Base-by-base conservation (phyloP, 345 rosid genomes). In the Chamaenerion angustifolium region DNA sequence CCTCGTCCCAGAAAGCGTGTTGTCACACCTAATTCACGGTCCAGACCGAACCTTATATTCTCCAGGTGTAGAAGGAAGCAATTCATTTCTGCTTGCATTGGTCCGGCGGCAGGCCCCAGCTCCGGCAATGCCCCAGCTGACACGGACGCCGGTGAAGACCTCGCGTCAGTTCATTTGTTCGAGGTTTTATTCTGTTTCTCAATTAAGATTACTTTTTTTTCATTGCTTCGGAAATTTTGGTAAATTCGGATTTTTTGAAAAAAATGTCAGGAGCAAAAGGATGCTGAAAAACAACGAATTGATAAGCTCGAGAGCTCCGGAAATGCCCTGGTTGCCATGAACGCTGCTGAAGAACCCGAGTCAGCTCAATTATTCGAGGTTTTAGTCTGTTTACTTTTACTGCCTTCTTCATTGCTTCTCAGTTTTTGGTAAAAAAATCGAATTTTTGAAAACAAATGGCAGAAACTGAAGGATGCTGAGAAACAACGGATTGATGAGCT, bases 401-500 rank as follows among this genome's bases (percentile, higher is more conserved):
- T 7, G 8, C 8, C 10, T 31, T 31, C 37, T 31, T 47, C 25
- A n/a, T 47, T 17, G 11, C 12, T 46, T 46, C 23, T 46, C 37
- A 31, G n/a, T 14, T 19, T 12, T 57, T 10, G 10, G 37, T 31
- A 31, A 31, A 31, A 31, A 31, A 31, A 31, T 31, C 8, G 1
- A 31, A 31, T 16, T 16, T 45, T 53, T 35, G 42, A 17, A 19
- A 14, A 46, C 18, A 47, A 42, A 15, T 50, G 54, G 43, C 73
- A 89, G 94, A 77, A 72, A 59, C 60, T 81, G 68, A 79, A 71
- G 49, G 81, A 86, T 46, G 76, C 72, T 4, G 94, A 90, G 64
- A 69, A 77, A 63, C 63, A 78, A 41, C 70, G 98, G 55, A 68
- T 86, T 41, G 71, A 70, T 59, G 65, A 77, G 37, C 51, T 71